Percentiles rank a stretch among this genome's conserved stretches.
phyloP scores from a whole-genome alignment of 2,329 filamentous ascomycete species.

The Conoideocrella luteorostrata region DNA sequence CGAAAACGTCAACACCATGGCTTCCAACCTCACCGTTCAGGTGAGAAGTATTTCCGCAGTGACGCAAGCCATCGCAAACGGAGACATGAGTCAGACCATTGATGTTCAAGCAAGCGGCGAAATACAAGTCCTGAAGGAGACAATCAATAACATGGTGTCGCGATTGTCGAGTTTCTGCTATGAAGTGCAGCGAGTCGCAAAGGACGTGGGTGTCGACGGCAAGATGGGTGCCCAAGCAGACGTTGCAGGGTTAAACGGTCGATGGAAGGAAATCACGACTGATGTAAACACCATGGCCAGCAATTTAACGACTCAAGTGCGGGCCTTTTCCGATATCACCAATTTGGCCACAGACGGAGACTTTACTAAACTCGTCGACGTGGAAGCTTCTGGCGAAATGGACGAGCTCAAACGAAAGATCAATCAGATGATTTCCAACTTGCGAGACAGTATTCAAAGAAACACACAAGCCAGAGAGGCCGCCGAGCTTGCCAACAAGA shows the following conservation, averaged over 20 bases:
- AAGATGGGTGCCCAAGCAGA: constrained; percentile 98
- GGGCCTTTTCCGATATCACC: constrained; percentile 97
- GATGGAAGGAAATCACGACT: constrained; percentile 97
- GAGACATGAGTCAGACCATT: constrained; percentile 93
- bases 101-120: constrained; percentile 93
- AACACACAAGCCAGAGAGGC: constrained; percentile 95
- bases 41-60: constrained; percentile 90
- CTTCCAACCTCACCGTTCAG: constrained; percentile 62
- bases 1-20: constrained; percentile 78
- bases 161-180: constrained; percentile 92
- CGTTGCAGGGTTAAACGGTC: constrained; percentile 82
- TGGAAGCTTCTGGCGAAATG: constrained; percentile 97
- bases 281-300: constrained; percentile 91
- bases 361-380: constrained; percentile 93
- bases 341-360: constrained; percentile 95
- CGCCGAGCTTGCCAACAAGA: constrained; percentile 93
- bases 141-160: constrained; percentile 98
- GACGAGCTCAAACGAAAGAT: constrained; percentile 98
- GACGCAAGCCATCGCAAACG: constrained; percentile 90
- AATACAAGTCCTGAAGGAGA: constrained; percentile 88
- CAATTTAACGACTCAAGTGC: constrained; percentile 83
- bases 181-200: constrained; percentile 89
- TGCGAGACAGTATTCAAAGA: constrained; percentile 91
- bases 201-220: constrained; percentile 93
- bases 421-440: constrained; percentile 97